Percentiles rank a stretch among this genome's conserved stretches.
These are phyloP conservation scores for Galeopsis tetrahit DNA, from an alignment of 257 asterid species.

Conservation along the genomic window DNA sequence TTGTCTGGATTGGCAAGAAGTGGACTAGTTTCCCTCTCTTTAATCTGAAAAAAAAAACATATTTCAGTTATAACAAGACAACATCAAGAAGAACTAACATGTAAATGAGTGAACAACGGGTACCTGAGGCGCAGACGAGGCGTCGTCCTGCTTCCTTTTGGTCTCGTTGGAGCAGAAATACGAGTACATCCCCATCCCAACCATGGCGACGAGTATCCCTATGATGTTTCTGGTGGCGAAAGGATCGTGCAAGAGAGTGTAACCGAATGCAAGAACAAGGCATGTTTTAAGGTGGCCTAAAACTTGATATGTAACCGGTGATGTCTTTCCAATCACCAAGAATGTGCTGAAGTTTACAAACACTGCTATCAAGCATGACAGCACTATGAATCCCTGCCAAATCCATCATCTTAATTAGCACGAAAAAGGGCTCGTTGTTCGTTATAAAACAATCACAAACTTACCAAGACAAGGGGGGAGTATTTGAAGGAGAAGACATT, in stretches of 20 bases:
- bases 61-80: not conserved
- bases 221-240: slow-evolving; percentile 71
- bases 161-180: slow-evolving; percentile 78
- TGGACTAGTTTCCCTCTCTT: slow-evolving; percentile 73
- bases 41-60: slow-evolving; percentile 41
- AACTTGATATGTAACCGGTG: slow-evolving; percentile 93
- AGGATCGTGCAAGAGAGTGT: slow-evolving; percentile 86
- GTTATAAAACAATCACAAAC: slow-evolving; percentile 5
- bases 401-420: not conserved
- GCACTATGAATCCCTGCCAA: slow-evolving; percentile 69
- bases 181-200: slow-evolving; percentile 87
- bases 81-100: not conserved
- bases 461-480: slow-evolving; percentile 70
- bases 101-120: not conserved
- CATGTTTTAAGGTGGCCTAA: slow-evolving; percentile 89
- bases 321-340: slow-evolving; percentile 92
- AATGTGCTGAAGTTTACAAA: slow-evolving; percentile 93
- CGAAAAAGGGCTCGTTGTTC: not conserved
- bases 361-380: slow-evolving; percentile 90
- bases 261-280: slow-evolving; percentile 85
- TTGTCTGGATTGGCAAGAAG: slow-evolving; percentile 61
- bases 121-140: slow-evolving; percentile 55
- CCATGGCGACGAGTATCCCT: slow-evolving; percentile 78
- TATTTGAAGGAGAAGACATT: slow-evolving; percentile 76
- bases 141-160: slow-evolving; percentile 62